Conservation (phyloP, 177 flowering plant genomes). For the Tripterygium wilfordii region DNA sequence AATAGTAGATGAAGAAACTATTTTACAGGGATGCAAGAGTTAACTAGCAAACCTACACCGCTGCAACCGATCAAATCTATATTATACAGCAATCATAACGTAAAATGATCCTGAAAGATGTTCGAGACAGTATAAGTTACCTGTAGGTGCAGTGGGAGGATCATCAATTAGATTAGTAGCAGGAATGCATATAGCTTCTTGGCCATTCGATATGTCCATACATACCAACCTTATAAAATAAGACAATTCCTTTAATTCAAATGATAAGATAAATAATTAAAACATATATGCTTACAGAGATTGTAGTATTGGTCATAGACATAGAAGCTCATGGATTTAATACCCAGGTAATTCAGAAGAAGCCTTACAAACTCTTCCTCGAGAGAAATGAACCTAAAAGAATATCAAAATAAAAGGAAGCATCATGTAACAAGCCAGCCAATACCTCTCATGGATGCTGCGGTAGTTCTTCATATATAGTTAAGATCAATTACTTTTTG, state of each 20-base stretch:
- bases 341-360: constrained; percentile 2
- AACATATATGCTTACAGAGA: too few relatives aligned
- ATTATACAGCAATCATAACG: too few relatives aligned
- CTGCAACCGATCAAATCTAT: too few relatives aligned
- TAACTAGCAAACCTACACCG: too few relatives aligned
- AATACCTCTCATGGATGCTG: neutral
- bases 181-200: constrained; percentile 48
- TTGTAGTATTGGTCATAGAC: too few relatives aligned
- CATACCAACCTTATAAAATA: constrained; percentile 53
- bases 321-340: too few relatives aligned
- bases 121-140: too few relatives aligned
- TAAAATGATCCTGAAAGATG: too few relatives aligned
- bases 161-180: constrained; percentile 57
- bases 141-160: constrained; percentile 47
- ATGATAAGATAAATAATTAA: neutral
- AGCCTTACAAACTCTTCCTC: neutral
- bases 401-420: neutral
- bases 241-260: neutral
- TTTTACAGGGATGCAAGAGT: too few relatives aligned
- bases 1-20: too few relatives aligned
- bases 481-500: too few relatives aligned
- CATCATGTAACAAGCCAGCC: neutral
- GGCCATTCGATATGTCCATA: constrained; percentile 48
- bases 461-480: too few relatives aligned
- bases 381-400: constrained; percentile 3